Evolutionary conservation across 139 green algal genomes (phyloP), one percentile per base, ranked within the genome.

Genomic region (Volvox reticuliferus): DNA sequence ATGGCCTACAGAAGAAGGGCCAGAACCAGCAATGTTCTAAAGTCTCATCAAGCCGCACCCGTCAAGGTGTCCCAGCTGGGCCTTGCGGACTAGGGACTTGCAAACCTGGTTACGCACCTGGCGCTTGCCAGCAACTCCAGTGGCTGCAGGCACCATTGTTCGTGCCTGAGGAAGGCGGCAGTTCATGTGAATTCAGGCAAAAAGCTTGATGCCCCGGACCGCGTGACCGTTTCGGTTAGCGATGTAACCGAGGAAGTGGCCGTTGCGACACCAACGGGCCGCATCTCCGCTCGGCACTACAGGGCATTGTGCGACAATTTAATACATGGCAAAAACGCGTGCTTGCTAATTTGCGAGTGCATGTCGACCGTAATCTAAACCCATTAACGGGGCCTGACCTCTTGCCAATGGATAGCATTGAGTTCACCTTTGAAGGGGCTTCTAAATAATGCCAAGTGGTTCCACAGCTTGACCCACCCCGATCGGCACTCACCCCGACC

Each of bases 121-220:
- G 20, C 86, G 86, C 32, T 90, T 90, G 12, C 71, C 86, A 5
- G 86, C 86, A 12, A 76, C 21, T 1, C 86, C 86, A 36, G 86
- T 30, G 22, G 78, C 78, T 30, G 36, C 65, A 12, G n/a, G 30
- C 69, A 71, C 36, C 12, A 33, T 19, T 73, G 63, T 35, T 36
- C 63, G 33, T 3, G 33, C 82, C 32, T 32, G 2, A 28, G 67
- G 67, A 26, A 75, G 67, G 67, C 12, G 67, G 22, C 67, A 5
- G 22, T 14, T 5, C 6, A 75, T 75, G 22, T 75, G 67, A 3
- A 75, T 55, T 9, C 5, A 55, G 44, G 44, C 44, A 55, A 55
- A 55, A 55, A 55, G 44, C 44, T 14, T 55, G 44, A 55, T 55
- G 44, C 44, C 44, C 44, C 44, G 44, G 44, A 9, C 44, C 9